A percentile compares a stretch with the other conserved stretches of the same genome.
These are phyloP conservation scores for Euphorbia corollata DNA, from an alignment of 441 rosid species.

Conservation along the genomic window DNA sequence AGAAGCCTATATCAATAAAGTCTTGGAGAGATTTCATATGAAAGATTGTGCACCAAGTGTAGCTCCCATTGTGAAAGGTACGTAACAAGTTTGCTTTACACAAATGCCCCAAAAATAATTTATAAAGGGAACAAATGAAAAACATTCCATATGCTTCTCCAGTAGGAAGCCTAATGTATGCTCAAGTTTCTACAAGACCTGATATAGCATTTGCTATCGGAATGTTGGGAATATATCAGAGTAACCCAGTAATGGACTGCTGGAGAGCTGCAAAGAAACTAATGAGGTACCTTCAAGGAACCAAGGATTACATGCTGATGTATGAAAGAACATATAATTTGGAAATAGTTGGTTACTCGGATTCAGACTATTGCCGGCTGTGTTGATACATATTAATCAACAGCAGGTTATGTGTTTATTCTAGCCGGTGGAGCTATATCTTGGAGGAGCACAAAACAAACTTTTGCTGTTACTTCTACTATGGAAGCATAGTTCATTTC, in stretches of 20 bases:
- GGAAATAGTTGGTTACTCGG: neutral
- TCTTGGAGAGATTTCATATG: too few relatives aligned
- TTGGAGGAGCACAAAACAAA: neutral
- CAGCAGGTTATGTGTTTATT: neutral
- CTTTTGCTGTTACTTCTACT: neutral
- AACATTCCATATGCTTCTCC: too few relatives aligned
- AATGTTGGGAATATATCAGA: neutral
- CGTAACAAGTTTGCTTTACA: too few relatives aligned
- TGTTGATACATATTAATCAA: neutral
- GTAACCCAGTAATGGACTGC: neutral
- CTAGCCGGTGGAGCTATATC: neutral
- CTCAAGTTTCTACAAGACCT: too few relatives aligned
- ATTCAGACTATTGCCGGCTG: neutral
- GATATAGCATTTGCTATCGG: neutral
- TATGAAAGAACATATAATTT: neutral
- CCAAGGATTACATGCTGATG: neutral
- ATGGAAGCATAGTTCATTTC: neutral
- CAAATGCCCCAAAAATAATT: too few relatives aligned
- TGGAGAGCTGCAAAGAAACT: neutral
- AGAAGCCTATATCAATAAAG: too few relatives aligned
- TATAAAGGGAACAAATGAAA: too few relatives aligned
- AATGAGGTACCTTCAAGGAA: slow-evolving; percentile 2
- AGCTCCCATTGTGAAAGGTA: too few relatives aligned
- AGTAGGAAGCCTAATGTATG: too few relatives aligned
- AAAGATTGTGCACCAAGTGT: too few relatives aligned